Conservation (phyloP, 257 asterid species). For the Mitragyna speciosa region DNA sequence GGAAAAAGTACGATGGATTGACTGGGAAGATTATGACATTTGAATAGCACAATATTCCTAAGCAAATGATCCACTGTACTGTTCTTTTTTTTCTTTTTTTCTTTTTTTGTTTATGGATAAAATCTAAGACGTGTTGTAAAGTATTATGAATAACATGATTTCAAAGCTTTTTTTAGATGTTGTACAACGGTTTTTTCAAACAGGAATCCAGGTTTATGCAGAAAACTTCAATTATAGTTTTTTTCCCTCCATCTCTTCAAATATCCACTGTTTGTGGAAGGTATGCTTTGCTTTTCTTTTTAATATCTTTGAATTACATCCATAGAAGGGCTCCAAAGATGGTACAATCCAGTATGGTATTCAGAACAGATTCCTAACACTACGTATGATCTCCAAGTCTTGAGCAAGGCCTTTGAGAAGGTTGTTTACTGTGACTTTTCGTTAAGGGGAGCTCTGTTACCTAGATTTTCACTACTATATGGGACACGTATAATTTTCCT, state of each 20-base stretch:
- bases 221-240: background rate
- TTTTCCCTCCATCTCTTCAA: background rate
- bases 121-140: background rate
- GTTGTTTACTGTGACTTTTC: conserved; percentile 40
- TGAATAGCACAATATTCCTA: background rate
- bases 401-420: conserved; percentile 94
- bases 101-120: background rate
- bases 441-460: background rate
- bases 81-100: background rate
- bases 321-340: conserved; percentile 80
- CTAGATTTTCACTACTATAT: background rate
- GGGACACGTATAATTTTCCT: background rate
- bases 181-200: background rate
- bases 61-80: background rate
- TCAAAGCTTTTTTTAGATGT: background rate
- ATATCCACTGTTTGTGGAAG: conserved; percentile 5
- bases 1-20: background rate
- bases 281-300: background rate
- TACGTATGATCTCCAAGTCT: conserved; percentile 70
- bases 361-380: conserved; percentile 70
- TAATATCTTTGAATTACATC: conserved; percentile 24
- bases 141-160: background rate
- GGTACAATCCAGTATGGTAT: conserved; percentile 98
- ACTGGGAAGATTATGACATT: background rate
- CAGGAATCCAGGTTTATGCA: background rate